These are phyloP conservation scores for Annulohypoxylon bovei DNA, from an alignment of 495 filamentous ascomycete species.

Conservation along the genomic window DNA sequence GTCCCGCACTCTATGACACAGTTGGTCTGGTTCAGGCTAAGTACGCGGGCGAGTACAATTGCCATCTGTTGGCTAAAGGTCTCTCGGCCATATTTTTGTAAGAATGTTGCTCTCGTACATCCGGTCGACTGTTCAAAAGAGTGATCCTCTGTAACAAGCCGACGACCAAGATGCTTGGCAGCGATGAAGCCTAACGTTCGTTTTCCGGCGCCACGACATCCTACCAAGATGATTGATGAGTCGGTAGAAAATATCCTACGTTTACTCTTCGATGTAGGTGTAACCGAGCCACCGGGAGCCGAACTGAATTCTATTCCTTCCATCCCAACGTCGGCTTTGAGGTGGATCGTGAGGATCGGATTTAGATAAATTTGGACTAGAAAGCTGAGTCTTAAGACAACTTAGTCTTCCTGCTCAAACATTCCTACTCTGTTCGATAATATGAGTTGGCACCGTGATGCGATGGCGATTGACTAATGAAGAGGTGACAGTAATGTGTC, in stretches of 20 bases:
- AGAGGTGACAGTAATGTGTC: not conserved
- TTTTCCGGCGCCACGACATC: conserved; percentile 79
- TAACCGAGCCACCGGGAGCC: conserved; percentile 35
- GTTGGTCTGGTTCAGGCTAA: conserved; percentile 68
- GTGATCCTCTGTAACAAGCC: conserved; percentile 76
- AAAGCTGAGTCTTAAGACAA: not conserved
- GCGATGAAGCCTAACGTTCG: conserved; percentile 80
- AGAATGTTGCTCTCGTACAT: conserved; percentile 67
- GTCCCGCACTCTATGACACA: conserved; percentile 79
- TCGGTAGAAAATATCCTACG: conserved; percentile 64
- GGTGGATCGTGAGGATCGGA: not conserved
- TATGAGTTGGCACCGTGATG: not conserved
- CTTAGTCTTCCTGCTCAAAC: not conserved
- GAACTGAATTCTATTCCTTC: conserved; percentile 24
- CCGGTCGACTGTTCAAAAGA: conserved; percentile 76
- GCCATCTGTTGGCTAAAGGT: conserved; percentile 70
- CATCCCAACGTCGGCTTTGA: conserved; percentile 11
- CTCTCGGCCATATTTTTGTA: conserved; percentile 66
- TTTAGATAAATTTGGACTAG: not conserved
- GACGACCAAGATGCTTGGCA: conserved; percentile 73
- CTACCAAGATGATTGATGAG: conserved; percentile 78
- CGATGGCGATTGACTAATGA: not conserved
- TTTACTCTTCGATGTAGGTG: conserved; percentile 46
- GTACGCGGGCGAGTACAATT: conserved; percentile 70
- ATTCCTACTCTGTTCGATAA: not conserved